These are phyloP conservation scores for Halocafeteria seosinensis DNA, from an alignment of 108 stramenopile species.

Conservation along the genomic window DNA sequence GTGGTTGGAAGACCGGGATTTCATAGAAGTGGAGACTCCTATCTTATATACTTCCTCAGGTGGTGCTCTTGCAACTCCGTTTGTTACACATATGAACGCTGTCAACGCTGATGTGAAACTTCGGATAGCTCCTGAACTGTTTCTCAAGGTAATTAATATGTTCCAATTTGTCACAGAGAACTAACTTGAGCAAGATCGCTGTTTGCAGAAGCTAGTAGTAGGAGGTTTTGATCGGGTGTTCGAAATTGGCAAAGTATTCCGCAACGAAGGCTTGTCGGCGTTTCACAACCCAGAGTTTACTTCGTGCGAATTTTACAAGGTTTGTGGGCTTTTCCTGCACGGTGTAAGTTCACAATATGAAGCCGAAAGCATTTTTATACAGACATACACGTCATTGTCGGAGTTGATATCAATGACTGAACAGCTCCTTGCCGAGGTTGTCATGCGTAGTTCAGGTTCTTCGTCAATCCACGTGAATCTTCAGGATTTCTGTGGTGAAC, in stretches of 20 bases:
- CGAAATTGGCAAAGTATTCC: constrained; percentile 92
- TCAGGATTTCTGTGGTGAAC: no score
- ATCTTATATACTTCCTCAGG: constrained; percentile 73
- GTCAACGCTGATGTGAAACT: constrained; percentile 75
- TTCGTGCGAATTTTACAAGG: constrained; percentile 86
- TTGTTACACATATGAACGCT: constrained; percentile 84
- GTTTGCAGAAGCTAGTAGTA: constrained; percentile 57
- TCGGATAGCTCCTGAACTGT: constrained; percentile 95
- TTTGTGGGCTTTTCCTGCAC: no score
- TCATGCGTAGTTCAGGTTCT: no score
- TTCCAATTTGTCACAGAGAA: no score
- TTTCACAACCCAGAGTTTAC: constrained; percentile 99
- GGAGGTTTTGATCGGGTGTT: constrained; percentile 91
- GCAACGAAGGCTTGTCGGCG: constrained; percentile 93
- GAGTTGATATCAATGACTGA: no score
- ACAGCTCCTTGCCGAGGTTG: no score
- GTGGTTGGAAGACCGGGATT: constrained; percentile 63
- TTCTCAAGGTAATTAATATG: constrained; percentile 86
- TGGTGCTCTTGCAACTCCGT: constrained; percentile 92
- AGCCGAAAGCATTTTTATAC: no score
- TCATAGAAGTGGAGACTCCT: constrained; percentile 97
- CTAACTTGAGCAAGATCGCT: no score
- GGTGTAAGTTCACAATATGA: no score
- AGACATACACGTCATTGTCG: no score
- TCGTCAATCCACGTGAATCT: no score